Conservation (phyloP, 495 filamentous ascomycete genomes). For the Aspergillus egyptiacus region DNA sequence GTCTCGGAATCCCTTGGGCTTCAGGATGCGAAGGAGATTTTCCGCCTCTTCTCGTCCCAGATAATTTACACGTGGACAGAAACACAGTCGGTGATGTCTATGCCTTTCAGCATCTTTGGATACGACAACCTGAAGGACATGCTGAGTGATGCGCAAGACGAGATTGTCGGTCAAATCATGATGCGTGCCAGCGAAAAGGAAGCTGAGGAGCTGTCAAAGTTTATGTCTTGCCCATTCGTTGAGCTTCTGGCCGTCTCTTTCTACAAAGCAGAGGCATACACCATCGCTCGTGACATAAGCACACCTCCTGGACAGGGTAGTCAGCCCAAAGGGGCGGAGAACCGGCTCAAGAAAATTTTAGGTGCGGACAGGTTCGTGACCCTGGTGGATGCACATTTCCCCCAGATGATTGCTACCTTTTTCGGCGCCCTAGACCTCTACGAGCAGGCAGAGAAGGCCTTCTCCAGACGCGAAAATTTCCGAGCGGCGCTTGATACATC, state of each 20-base stretch:
- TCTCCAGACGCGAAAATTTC: slow-evolving; percentile 58
- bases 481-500: slow-evolving; percentile 55
- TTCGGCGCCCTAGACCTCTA: slow-evolving; percentile 66
- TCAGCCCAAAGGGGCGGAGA: slow-evolving; percentile 58
- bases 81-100: slow-evolving; percentile 51
- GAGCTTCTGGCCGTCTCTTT: slow-evolving; percentile 65
- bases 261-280: slow-evolving; percentile 75
- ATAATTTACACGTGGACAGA: slow-evolving; percentile 91
- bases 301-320: slow-evolving; percentile 46
- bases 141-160: slow-evolving; percentile 65
- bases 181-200: slow-evolving; percentile 72
- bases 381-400: slow-evolving; percentile 61
- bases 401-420: slow-evolving; percentile 66
- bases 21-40: slow-evolving; percentile 58
- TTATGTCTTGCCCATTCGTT: slow-evolving; percentile 47
- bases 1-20: slow-evolving; percentile 63
- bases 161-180: slow-evolving; percentile 73
- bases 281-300: slow-evolving; percentile 71
- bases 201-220: slow-evolving; percentile 49
- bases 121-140: slow-evolving; percentile 66
- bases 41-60: slow-evolving; percentile 84
- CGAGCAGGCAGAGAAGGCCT: slow-evolving; percentile 66
- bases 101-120: slow-evolving; percentile 78
- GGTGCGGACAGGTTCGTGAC: slow-evolving; percentile 58
- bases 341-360: slow-evolving; percentile 59